Evolutionary conservation across 2,329 filamentous ascomycete genomes (phyloP).

Genomic region (Fusarium staphyleae): DNA sequence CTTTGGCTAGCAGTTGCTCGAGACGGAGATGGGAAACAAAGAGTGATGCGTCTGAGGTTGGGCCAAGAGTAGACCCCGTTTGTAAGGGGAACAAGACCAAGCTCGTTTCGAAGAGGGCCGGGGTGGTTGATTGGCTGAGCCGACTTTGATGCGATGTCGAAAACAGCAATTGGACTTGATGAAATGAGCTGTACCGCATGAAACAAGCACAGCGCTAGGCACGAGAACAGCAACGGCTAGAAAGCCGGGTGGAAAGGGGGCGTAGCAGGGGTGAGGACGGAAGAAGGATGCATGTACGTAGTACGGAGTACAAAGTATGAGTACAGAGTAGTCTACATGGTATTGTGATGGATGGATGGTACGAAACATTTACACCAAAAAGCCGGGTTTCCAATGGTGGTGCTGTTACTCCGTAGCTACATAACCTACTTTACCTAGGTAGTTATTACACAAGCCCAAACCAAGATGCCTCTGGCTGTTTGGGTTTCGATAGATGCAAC

Average conservation of each 20-base stretch:
- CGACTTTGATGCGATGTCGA: constrained; percentile 9
- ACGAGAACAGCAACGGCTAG: no score
- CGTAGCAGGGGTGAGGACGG: background rate
- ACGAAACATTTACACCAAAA: constrained; percentile 23
- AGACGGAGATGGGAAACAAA: constrained; percentile 28
- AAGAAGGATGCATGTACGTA: background rate
- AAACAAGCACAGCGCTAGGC: background rate
- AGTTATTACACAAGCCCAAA: constrained; percentile 12
- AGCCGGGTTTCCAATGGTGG: no score
- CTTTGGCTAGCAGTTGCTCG: constrained; percentile 19
- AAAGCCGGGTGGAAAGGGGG: constrained; percentile 6
- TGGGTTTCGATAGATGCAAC: constrained; percentile 7
- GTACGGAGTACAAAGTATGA: no score
- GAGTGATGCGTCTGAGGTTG: constrained; percentile 26
- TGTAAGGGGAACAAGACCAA: constrained; percentile 17
- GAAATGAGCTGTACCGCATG: constrained; percentile 10
- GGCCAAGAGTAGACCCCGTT: background rate
- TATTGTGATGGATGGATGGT: constrained; percentile 4
- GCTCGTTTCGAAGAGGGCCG: constrained; percentile 26
- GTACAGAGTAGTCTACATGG: no score
- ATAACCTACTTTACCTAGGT: background rate
- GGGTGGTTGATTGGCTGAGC: constrained; percentile 25
- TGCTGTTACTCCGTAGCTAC: no score
- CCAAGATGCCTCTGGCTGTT: constrained; percentile 8
- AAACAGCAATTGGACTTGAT: constrained; percentile 3